Conservation (phyloP, 257 asterid species). For the Salvia rosmarinus region DNA sequence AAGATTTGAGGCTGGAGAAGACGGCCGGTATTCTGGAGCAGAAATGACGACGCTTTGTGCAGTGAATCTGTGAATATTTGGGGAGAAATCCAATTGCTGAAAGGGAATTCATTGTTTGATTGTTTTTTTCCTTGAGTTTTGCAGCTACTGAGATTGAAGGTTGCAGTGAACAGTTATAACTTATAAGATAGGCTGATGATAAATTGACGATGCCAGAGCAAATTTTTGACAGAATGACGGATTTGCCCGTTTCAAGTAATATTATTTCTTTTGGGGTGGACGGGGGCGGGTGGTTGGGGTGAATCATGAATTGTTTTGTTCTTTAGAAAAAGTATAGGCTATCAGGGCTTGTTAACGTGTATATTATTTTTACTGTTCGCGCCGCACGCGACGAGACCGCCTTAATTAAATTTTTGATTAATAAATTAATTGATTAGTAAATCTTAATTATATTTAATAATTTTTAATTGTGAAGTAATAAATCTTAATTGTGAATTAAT, state of each 20-base stretch:
- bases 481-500: too few relatives aligned
- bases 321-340: too few relatives aligned
- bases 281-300: too few relatives aligned
- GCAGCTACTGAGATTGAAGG: constrained; percentile 3
- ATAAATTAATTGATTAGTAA: too few relatives aligned
- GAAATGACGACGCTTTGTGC: constrained; percentile 46
- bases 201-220: constrained; percentile 37
- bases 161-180: constrained; percentile 13
- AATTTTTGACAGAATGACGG: background rate
- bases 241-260: constrained; percentile 23
- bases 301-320: too few relatives aligned
- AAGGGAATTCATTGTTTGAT: constrained; percentile 44
- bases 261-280: background rate
- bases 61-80: constrained; percentile 33
- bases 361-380: too few relatives aligned
- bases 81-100: constrained; percentile 49
- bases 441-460: too few relatives aligned
- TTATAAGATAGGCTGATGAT: constrained; percentile 38
- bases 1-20: constrained; percentile 62
- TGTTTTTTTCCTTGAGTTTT: background rate
- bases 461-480: too few relatives aligned
- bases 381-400: too few relatives aligned
- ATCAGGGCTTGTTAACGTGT: too few relatives aligned
- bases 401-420: too few relatives aligned
- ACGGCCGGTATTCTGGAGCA: constrained; percentile 39